Evolutionary conservation across 176 grass and related monocot species (phyloP).

Genomic region (Triticum monococcum): DNA sequence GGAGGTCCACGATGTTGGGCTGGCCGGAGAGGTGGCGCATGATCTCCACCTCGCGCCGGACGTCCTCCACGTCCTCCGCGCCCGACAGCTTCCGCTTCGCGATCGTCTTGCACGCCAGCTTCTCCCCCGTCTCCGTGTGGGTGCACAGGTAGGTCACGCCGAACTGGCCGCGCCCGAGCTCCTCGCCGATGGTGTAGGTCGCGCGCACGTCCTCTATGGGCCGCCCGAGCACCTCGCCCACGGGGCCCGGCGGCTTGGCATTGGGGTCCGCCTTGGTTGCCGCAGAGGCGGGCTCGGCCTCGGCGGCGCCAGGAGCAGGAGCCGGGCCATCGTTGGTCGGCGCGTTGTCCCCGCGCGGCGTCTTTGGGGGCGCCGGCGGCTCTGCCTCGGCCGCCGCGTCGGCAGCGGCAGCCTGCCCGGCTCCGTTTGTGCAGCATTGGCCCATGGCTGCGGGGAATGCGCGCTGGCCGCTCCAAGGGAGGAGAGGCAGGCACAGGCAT

Average conservation of each 20-base stretch:
- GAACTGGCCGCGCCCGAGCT: constrained; percentile 89
- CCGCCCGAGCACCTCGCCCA: constrained; percentile 61
- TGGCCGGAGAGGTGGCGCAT: constrained; percentile 81
- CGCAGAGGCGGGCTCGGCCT: neutral
- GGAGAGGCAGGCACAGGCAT: constrained; percentile 36
- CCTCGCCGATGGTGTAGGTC: constrained; percentile 62
- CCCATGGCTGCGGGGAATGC: constrained; percentile 52
- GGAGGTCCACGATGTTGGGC: constrained; percentile 58
- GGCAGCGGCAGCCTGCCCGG: neutral
- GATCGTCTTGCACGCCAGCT: constrained; percentile 82
- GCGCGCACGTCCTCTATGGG: constrained; percentile 69
- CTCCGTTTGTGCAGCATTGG: constrained; percentile 58
- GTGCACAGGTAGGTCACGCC: constrained; percentile 92
- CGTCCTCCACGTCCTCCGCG: constrained; percentile 67
- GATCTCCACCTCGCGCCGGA: constrained; percentile 76
- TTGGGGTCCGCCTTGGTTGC: neutral
- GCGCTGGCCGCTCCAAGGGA: constrained; percentile 29
- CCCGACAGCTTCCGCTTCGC: constrained; percentile 64
- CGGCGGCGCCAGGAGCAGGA: neutral
- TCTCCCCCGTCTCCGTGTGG: constrained; percentile 56
- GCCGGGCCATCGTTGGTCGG: neutral
- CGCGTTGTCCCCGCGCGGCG: neutral
- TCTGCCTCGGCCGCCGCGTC: neutral
- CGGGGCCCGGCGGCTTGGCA: constrained; percentile 26
- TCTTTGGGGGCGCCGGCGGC: neutral